Conservation (phyloP, 2,329 filamentous ascomycete genomes). For the Claviceps arundinis region DNA sequence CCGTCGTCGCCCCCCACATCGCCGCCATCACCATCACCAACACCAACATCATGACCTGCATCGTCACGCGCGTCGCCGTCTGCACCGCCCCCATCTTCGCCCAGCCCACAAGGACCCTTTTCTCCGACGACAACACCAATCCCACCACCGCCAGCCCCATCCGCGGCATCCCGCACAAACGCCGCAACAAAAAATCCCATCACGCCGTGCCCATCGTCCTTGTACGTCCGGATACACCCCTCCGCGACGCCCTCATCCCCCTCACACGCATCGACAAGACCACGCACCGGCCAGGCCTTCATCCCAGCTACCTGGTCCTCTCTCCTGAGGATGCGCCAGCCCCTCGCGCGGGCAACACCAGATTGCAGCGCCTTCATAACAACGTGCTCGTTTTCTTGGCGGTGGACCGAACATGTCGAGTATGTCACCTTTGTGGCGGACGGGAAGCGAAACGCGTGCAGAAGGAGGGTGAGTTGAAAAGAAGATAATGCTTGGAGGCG, state of each 20-base stretch:
- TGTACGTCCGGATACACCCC: constrained; percentile 69
- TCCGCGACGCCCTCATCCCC: constrained; percentile 47
- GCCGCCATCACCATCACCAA: constrained; percentile 21
- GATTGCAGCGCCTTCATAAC: constrained; percentile 60
- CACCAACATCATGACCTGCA: constrained; percentile 23
- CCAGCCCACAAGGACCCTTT: constrained; percentile 40
- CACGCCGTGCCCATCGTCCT: constrained; percentile 67
- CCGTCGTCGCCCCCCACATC: constrained; percentile 9
- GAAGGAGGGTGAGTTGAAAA: constrained; percentile 71
- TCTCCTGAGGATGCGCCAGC: constrained; percentile 66
- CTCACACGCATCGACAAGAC: constrained; percentile 33
- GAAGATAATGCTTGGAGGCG: constrained; percentile 61
- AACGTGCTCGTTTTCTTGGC: constrained; percentile 78
- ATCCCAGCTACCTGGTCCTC: constrained; percentile 65
- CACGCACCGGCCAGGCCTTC: constrained; percentile 59
- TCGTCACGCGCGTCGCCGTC: constrained; percentile 15
- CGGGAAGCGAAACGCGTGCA: constrained; percentile 76
- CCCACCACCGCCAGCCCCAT: neutral
- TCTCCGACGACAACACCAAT: constrained; percentile 14
- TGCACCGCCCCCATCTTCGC: constrained; percentile 39
- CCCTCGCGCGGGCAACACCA: constrained; percentile 46
- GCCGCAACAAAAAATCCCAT: constrained; percentile 96
- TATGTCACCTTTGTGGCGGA: constrained; percentile 68
- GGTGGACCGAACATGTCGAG: constrained; percentile 83
- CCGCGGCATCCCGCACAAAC: constrained; percentile 40